Base-by-base conservation (phyloP, 331 rosid genomes). In the Stylosanthes scabra region DNA sequence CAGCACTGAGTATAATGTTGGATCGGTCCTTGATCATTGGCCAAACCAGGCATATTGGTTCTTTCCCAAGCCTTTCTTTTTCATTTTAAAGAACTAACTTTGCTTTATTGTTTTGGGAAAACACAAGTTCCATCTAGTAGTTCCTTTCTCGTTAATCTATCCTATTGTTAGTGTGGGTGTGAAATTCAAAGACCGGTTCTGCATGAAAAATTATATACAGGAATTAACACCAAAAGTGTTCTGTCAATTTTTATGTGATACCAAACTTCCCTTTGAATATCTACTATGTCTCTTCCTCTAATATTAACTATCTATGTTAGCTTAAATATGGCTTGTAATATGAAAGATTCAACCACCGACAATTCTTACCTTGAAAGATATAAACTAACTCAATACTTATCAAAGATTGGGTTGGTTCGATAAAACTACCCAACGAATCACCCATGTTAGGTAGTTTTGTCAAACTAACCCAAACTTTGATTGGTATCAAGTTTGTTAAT, bases 31-130 rank as follows among this genome's bases (percentile, higher is more conserved):
- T 94, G 75, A 90, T 94, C 88, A 87, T 94, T 80, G 97, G 97
- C 81, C 99, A 94, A 90, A 94, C 99, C 97, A 94, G 97, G 99
- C 97, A 94, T 88, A 90, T 94, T 91, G 93, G 97, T 94, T 82
- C 87, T 88, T 82, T 85, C 95, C 83, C 91, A 89, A 87, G 91
- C 96, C 97, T 87, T 87, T 87, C 87, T 80, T 86, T 83, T 76
- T 76, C 81, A 74, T 20, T 79, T 74, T 75, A 56, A 55, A 60
- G 37, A 80, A 66, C 65, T 39, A 56, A 11, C 47, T 68, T 56
- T 34, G 31, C 20, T 1, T 2, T 40, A 31, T 11, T 16, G n/a
- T 47, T 29, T 45, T 63, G 59, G 39, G 39, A 68, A 41, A 29
- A 12, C 34, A 71, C 66, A 59, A 68, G 41, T 72, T 37, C 50